Percentiles rank a stretch among this genome's conserved stretches.
Evolutionary conservation across 2,329 filamentous ascomycete genomes (phyloP).

Genomic region (Pseudophaeomoniella oleicola): DNA sequence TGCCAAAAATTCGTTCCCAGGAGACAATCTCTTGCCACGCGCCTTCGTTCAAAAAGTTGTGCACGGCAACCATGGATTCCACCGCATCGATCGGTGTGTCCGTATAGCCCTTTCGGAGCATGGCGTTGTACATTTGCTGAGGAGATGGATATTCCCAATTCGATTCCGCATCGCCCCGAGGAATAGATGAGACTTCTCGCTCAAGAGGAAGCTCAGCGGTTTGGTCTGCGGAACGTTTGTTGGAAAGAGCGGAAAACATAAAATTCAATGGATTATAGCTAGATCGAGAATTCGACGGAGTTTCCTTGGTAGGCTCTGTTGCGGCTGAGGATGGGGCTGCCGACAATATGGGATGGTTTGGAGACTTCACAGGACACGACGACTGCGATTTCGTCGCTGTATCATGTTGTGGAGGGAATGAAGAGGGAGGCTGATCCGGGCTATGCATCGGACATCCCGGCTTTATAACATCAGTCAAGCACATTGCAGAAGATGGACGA

Average conservation of each 20-base stretch:
- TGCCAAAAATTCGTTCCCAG: constrained; percentile 77
- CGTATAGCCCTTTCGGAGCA: constrained; percentile 87
- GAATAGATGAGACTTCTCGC: constrained; percentile 78
- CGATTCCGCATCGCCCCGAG: constrained; percentile 58
- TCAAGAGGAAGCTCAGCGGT: constrained; percentile 58
- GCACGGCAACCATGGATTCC: constrained; percentile 91
- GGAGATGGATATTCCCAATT: constrained; percentile 98
- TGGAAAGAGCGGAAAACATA: constrained; percentile 81
- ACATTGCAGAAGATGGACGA: constrained; percentile 7
- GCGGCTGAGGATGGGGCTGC: constrained; percentile 1
- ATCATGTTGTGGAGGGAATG: constrained; percentile 14
- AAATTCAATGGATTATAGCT: constrained; percentile 75
- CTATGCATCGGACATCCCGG: constrained; percentile 58
- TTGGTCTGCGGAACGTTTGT: constrained; percentile 62
- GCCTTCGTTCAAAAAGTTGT: constrained; percentile 96
- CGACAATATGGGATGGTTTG: constrained; percentile 6
- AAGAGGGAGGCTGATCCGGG: constrained; percentile 18
- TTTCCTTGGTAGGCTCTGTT: constrained; percentile 10
- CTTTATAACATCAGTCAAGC: constrained; percentile 22
- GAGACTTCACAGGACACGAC: constrained; percentile 15
- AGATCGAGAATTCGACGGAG: constrained; percentile 38
- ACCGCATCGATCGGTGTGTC: constrained; percentile 89
- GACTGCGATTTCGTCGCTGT: constrained; percentile 12
- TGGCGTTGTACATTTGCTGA: constrained; percentile 99
- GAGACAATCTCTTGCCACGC: constrained; percentile 90